Base-by-base conservation (phyloP, 2,329 filamentous ascomycete species). In the Mariannaea elegans region DNA sequence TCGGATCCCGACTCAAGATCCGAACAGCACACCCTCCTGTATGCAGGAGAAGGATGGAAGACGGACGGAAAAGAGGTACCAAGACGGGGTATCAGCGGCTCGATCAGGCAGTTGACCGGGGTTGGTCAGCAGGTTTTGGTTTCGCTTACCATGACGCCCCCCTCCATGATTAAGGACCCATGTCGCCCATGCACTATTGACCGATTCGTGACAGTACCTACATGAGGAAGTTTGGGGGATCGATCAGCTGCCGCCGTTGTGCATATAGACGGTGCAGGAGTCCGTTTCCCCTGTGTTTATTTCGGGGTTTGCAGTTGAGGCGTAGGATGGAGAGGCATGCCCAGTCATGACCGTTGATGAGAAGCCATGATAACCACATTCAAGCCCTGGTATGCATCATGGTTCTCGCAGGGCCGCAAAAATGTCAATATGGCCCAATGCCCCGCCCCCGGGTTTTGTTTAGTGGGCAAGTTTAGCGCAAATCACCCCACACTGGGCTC, bases 401-500 rank as follows among this genome's bases (percentile, higher is more conserved):
- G 19, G 21, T 27, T 24, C 41, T 13, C 41, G 24, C 21, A 14
- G 21, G 41, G 21, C 13, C 41, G 41, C 41, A 36, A 42, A 24
- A 16, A 4, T 18, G 19, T 24, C 23, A 24, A 38, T 41, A 31
- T 29, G 24, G 51, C 38, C 39, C 50, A 21, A 50, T 50, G 56
- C 50, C 56, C 56, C 56, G 50, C 56, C 56, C 56, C 56, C 56
- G 50, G 56, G 56, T 59, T 59, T 59, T 54, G 45, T 36, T 18
- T 54, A 55, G 56, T 50, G 50, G 56, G 27, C 32, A 44, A 14
- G 23, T 27, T 54, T 55, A 44, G 56, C 50, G 56, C 50, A 54
- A 44, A 59, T 59, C 56, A 59, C 56, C 56, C 56, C 56, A 59
- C 56, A 59, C 56, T 21, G 50, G 56, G 16, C 45, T 34, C 27